Base-by-base conservation (phyloP, 495 filamentous ascomycete genomes). In the Trypethelium eluteriae region DNA sequence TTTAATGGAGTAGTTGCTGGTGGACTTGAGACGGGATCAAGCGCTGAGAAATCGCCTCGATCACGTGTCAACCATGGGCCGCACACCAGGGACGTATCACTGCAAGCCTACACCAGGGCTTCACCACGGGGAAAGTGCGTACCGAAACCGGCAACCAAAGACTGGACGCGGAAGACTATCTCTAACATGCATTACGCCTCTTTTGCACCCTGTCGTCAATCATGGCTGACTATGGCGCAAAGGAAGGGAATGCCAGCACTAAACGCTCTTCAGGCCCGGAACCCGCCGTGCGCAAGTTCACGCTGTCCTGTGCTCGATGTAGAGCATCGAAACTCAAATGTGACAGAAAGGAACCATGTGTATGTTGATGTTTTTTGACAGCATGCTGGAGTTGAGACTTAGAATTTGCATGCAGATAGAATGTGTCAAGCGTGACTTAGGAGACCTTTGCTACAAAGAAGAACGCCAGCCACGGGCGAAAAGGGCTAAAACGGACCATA, bases 251-350 rank as follows among this genome's bases (percentile, higher is more conserved):
- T 3, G 25, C 25, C 6, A 36, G 25, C 18, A 4, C 32, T 7
- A 34, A 36, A 32, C 25, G 25, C 5, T 59, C 53, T 6, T 59
- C 32, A 34, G 32, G 53, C 32, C 5, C 53, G 7, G 53, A 36
- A 36, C 36, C 53, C 7, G 53, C 25, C 7, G 32, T 36, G 32
- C 53, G 53, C n/a, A 71, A 70, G 47, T 66, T 71, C 4, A 74
- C 73, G 12, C 64, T 65, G 39, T 73, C 73, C 25, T 73, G 73
- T 57, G 73, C 73, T 25, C 67, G 71, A 66, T 73, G 73, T 47
- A 70, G 71, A 66, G 66, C 71, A 38, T 73, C 73, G 25, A 74
- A 74, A 62, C 68, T 74, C 39, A 74, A 73, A 67, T 74, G 73
- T 49, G 73, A 74, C 53, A 65, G 70, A n/a, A 70, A 66, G 34